Base-by-base conservation (phyloP, 352 stramenopile species). In the Globisporangium carolinianum region DNA sequence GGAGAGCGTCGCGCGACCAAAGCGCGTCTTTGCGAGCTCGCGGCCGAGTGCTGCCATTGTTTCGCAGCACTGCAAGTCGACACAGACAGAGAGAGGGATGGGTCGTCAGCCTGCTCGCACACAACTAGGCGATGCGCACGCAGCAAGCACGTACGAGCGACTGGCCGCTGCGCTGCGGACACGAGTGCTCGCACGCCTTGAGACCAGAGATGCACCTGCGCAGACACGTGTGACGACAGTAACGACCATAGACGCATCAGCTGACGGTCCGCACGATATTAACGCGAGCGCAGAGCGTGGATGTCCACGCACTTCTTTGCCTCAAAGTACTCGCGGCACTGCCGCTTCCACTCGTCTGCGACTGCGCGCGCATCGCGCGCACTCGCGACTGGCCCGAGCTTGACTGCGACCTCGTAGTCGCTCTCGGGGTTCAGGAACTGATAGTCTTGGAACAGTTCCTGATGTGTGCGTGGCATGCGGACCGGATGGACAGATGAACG, bases 361-460 rank as follows among this genome's bases (percentile, higher is more conserved):
- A 94, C 66, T 3, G 42, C 60, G 56, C 66, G 67, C 4, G 84
- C 80, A 15, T 88, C 75, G 11, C 63, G 62, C 24, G 60, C 56
- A 6, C 36, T 79, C 8, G 66, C 51, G 0, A 88, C 61, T 0
- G 84, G 84, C 9, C 84, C 84, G 4, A 94, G 62, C 59, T 91
- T 90, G 38, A 92, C 68, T 15, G 78, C 74, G 4, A 90, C 70
- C 56, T 94, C 84, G 59, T 88, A 91, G 14, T 79, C 66, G 49
- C 75, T 86, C 47, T 91, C 76, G 7, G 84, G 84, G 15, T 83
- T 70, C 24, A 94, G 49, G n/a, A 88, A 90, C 66, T 94, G 84
- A 53, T 90, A 92, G 52, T 92, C 80, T 69, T 92, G 81, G 58
- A 90, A 89, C 24, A 94, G 62, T 46, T 94, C 84, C 75, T 88